Evolutionary conservation across 352 stramenopile genomes (phyloP), one percentile per base, ranked within the genome.

Genomic region (Pythium dissotocum): DNA sequence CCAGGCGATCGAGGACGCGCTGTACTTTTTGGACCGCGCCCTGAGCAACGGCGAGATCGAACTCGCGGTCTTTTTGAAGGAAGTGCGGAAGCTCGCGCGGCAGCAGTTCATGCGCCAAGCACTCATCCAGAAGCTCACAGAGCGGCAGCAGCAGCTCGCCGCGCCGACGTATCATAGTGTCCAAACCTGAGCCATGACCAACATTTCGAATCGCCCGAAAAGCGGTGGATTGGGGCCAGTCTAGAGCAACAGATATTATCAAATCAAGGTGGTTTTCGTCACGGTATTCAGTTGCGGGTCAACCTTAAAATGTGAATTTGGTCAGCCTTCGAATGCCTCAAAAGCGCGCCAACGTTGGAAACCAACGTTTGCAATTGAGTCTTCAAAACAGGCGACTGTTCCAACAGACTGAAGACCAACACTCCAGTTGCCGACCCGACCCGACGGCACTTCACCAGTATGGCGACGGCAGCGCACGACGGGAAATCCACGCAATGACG

Each of bases 61-160:
- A 46, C 73, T 96, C 9, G 76, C 76, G 13, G 65, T 82, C 8
- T 98, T 97, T 64, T 58, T 97, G 5, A 97, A 96, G 63, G 89
- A 98, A 68, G 86, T 98, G 60, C 84, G 91, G 16, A 95, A 96
- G 71, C 76, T 98, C 53, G 71, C 90, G 33, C 80, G 90, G 33
- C 94, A 96, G 77, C 91, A 98, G 76, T 98, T 97, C 68, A 91
- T 96, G 83, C 89, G 83, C 58, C 76, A 91, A 59, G 91, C 91
- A 53, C 83, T 96, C 18, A 82, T 94, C 59, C 87, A 95, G 70
- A 96, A 96, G 78, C 89, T 97, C 73, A 78, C 88, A 51, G 76
- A 83, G 60, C 82, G 77, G 59, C 88, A 96, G 72, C 88, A 92
- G 69, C 76, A 89, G 63, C 62, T 88, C 2, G 72, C 78, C 52